A percentile compares a stretch with the other conserved stretches of the same genome.
These are phyloP conservation scores for Fraxinus dipetala DNA, from an alignment of 305 asterid genomes.

Conservation along the genomic window DNA sequence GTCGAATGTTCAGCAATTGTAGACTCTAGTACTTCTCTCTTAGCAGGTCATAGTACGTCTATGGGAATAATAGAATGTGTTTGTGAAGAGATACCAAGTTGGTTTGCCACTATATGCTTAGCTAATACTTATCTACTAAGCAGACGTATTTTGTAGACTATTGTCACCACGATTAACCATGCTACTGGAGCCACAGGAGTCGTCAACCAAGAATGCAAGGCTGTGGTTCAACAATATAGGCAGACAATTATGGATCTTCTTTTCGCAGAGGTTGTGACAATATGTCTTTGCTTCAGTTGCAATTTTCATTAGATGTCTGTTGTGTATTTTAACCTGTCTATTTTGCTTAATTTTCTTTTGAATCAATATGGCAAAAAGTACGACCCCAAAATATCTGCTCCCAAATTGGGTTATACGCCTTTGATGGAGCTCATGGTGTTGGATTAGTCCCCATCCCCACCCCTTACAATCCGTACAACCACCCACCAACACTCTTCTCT, in stretches of 20 bases:
- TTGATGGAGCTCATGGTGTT: constrained; percentile 82
- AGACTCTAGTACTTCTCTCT: constrained; percentile 93
- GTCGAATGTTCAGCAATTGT: constrained; percentile 94
- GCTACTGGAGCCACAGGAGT: constrained; percentile 93
- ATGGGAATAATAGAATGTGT: not conserved
- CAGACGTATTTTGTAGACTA: constrained; percentile 44
- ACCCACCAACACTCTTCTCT: not conserved
- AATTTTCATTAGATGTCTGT: not conserved
- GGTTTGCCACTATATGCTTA: not conserved
- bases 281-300: not conserved
- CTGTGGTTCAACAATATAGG: constrained; percentile 81
- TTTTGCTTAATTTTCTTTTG: not conserved
- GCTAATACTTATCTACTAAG: constrained; percentile 7
- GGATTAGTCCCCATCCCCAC: constrained; percentile 40
- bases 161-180: constrained; percentile 85
- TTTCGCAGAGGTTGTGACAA: constrained; percentile 50
- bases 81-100: not conserved
- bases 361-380: constrained; percentile 39
- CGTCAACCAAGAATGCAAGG: constrained; percentile 89
- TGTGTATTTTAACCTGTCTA: not conserved
- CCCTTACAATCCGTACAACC: not conserved
- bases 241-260: constrained; percentile 73
- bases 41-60: constrained; percentile 87
- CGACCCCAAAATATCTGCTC: constrained; percentile 79
- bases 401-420: constrained; percentile 72